Base-by-base conservation (phyloP, 768 basidiomycete species). In the Nidula microcarpa region DNA sequence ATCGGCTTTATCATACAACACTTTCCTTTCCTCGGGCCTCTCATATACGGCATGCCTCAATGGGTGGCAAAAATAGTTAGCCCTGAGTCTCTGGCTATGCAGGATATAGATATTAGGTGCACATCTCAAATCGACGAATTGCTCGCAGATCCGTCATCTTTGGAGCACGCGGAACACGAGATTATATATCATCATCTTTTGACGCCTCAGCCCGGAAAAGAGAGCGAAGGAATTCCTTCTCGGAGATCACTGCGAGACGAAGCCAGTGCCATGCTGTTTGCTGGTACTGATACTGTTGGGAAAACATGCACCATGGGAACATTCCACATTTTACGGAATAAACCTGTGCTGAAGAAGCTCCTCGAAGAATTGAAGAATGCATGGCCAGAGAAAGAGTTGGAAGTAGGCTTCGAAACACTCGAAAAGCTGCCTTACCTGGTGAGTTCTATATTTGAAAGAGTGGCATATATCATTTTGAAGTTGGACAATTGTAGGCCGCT, bases 401-500 rank as follows among this genome's bases (percentile, higher is more conserved):
- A 49, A 4, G 57, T 71, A 4, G 55, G 60, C 3, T 66, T 66
- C 30, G 75, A 75, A 53, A 64, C 53, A 2, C 58, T 78, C 43
- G 76, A 80, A 57, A 75, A 72, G 55, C 43, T 80, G 34, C 74
- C 77, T 13, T 80, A 77, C 57, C 64, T 79, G n/a, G 76, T 78
- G 52, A 56, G 74, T 59, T 2, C 16, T 17, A 11, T 46, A n/a
- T 47, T 46, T 32, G 18, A 17, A 23, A 50, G 16, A 48, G 10
- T 43, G 7, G 33, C 23, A n/a, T 23, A 30, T 60, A 32, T 37
- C 33, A 39, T 50, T 34, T 23, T 37, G 10, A 17, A 14, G 33
- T 33, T 33, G 6, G 35, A 33, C 36, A 43, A 45, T 16, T 43
- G n/a, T 50, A 79, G 78, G 74, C 72, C 1, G 77, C 76, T 5